Evolutionary conservation across 768 basidiomycete species (phyloP).

Genomic region (Kwoniella botswanensis): DNA sequence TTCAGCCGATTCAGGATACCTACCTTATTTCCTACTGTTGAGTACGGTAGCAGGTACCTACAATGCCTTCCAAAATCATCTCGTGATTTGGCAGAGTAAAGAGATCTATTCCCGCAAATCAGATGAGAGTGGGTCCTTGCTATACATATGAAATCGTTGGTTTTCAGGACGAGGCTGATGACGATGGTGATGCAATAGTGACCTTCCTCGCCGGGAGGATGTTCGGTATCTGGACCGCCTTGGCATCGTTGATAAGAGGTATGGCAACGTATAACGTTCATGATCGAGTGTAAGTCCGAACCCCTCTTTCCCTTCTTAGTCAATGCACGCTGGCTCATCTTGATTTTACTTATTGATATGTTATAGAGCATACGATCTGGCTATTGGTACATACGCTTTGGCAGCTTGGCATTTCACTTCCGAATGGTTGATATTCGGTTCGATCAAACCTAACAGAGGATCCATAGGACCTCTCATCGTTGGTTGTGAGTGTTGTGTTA

Average conservation of each 20-base stretch:
- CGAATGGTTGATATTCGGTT: constrained; percentile 81
- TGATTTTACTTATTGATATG: neutral
- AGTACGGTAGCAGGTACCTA: constrained; percentile 77
- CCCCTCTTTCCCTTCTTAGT: neutral
- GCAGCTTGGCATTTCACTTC: constrained; percentile 88
- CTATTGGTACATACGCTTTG: constrained; percentile 83
- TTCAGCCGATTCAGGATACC: constrained; percentile 64
- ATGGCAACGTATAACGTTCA: constrained; percentile 91
- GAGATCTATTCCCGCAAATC: constrained; percentile 70
- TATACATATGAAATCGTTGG: too few relatives aligned
- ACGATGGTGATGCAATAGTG: constrained; percentile 63
- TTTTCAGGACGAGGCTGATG: neutral
- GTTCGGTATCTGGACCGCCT: constrained; percentile 89
- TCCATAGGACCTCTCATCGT: constrained; percentile 79
- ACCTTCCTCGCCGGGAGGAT: constrained; percentile 84
- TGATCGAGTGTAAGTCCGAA: constrained; percentile 70
- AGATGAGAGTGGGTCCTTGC: constrained; percentile 53
- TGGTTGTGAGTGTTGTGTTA: constrained; percentile 68
- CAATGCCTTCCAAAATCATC: constrained; percentile 81
- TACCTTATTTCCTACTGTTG: constrained; percentile 88
- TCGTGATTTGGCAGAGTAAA: constrained; percentile 75
- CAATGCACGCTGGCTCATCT: neutral
- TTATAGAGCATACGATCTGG: constrained; percentile 82
- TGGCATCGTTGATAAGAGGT: constrained; percentile 77
- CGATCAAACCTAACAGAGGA: constrained; percentile 68